A percentile compares a stretch with the other conserved stretches of the same genome.
These are phyloP conservation scores for Anisodus acutangulus DNA, from an alignment of 257 asterid species.

Conservation along the genomic window DNA sequence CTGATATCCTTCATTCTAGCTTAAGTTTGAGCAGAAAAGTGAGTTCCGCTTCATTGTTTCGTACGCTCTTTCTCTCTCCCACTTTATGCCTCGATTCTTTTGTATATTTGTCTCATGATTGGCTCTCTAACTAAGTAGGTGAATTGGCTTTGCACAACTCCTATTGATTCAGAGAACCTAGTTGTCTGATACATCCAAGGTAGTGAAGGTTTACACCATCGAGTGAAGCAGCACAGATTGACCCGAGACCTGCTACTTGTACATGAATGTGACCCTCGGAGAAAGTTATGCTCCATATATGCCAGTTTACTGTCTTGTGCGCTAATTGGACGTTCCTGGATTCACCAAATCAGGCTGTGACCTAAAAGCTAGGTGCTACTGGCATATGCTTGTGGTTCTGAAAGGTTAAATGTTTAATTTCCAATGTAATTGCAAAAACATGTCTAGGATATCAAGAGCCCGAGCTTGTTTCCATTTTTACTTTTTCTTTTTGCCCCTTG, in stretches of 20 bases:
- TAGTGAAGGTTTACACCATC: constrained; percentile 74
- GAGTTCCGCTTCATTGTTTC: constrained; percentile 35
- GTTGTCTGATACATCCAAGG: constrained; percentile 86
- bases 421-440: neutral
- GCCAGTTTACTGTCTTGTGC: neutral
- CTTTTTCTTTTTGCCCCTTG: too few species aligned
- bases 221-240: constrained; percentile 35
- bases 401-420: neutral
- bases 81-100: neutral
- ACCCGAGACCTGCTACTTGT: neutral
- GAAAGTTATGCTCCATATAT: neutral
- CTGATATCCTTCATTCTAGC: constrained; percentile 46
- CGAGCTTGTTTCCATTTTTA: neutral
- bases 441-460: neutral
- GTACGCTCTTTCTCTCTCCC: neutral
- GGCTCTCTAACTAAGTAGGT: constrained; percentile 55
- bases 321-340: neutral
- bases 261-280: neutral
- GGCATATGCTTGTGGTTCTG: neutral
- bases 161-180: constrained; percentile 79
- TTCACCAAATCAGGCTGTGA: constrained; percentile 6
- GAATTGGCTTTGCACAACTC: constrained; percentile 88
- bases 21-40: constrained; percentile 70
- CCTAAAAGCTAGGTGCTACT: neutral
- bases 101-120: constrained; percentile 25